Evolutionary conservation across 202 grass and related monocot species (phyloP).

Genomic region (Hordeum pubiflorum): DNA sequence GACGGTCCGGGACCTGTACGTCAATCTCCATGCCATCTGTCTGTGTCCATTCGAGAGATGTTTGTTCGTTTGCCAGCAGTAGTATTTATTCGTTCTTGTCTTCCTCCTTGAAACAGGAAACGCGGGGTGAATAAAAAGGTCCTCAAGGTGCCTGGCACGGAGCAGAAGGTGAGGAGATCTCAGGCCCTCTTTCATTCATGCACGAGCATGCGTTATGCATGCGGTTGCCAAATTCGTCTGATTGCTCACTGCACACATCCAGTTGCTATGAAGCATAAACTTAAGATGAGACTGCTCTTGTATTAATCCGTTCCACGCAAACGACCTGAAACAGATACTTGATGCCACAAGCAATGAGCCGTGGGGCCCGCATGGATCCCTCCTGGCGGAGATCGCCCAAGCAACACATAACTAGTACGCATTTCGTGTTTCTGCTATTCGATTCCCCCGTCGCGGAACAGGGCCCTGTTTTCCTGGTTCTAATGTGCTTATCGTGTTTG

Average conservation of each 20-base stretch:
- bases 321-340: slow-evolving; percentile 53
- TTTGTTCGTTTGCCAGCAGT: background rate
- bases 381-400: slow-evolving; percentile 85
- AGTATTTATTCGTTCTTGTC: background rate
- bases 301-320: background rate
- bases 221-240: background rate
- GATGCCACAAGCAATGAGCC: slow-evolving; percentile 98
- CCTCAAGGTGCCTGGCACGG: slow-evolving; percentile 78
- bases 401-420: slow-evolving; percentile 73
- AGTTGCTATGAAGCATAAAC: background rate
- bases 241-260: background rate
- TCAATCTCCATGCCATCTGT: background rate
- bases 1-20: slow-evolving; percentile 90
- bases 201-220: background rate
- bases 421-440: background rate
- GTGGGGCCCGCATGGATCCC: slow-evolving; percentile 93
- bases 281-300: background rate
- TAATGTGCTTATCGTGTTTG: slow-evolving; percentile 24
- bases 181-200: background rate
- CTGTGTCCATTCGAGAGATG: background rate
- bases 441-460: background rate
- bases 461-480: background rate
- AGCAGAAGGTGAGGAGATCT: slow-evolving; percentile 65
- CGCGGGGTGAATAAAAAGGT: slow-evolving; percentile 97
- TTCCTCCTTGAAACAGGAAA: slow-evolving; percentile 46